Conservation (phyloP, 2,329 filamentous ascomycete species). For the Colletotrichum magnum region DNA sequence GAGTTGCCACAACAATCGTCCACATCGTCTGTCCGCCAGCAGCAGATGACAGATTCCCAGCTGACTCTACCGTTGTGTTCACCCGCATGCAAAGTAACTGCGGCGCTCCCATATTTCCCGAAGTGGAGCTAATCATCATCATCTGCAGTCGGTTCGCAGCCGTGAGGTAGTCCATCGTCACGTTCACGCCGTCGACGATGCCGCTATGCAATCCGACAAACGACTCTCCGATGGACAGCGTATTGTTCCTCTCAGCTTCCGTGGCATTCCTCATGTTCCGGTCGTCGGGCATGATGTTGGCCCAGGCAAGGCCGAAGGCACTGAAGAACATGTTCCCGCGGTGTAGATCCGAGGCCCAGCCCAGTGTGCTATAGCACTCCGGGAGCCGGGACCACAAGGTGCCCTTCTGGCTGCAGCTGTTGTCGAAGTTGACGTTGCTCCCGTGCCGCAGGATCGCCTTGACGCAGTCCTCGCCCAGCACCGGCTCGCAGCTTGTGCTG, state of each 20-base stretch:
- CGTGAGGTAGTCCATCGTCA: background rate
- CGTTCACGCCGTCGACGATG: background rate
- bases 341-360: background rate
- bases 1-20: background rate
- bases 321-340: too few relatives aligned
- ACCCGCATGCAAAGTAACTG: conserved; percentile 28
- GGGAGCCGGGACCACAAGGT: conserved; percentile 5
- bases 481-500: conserved; percentile 13
- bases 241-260: background rate
- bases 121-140: conserved; percentile 22
- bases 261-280: background rate
- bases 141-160: conserved; percentile 17
- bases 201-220: conserved; percentile 14
- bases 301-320: too few relatives aligned
- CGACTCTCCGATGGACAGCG: conserved; percentile 3
- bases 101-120: background rate
- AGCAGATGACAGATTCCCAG: background rate
- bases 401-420: background rate
- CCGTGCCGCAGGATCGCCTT: background rate
- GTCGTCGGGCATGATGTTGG: background rate
- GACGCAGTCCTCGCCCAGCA: conserved; percentile 20
- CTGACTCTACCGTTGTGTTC: background rate
- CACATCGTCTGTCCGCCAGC: background rate
- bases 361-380: conserved; percentile 8
- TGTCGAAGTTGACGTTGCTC: conserved; percentile 1